phyloP scores from a whole-genome alignment of 2,329 filamentous ascomycete genomes.

The Sordariomycetes sp. region DNA sequence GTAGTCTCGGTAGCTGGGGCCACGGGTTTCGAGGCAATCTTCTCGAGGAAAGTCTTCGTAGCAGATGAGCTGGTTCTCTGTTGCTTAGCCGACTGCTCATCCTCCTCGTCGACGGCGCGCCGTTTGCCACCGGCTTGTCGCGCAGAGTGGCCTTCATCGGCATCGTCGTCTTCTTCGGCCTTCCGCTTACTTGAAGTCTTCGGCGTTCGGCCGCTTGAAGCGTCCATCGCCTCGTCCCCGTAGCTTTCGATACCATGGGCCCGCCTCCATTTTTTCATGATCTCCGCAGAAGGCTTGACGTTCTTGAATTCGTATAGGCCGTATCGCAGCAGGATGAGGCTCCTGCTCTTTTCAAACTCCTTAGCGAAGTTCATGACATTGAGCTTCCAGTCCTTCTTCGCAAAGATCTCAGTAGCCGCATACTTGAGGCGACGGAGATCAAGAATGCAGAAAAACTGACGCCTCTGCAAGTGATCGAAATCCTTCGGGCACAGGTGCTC shows the following conservation, averaged over 20 bases:
- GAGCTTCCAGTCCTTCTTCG: constrained; percentile 48
- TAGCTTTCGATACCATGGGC: constrained; percentile 38
- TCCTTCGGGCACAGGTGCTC: constrained; percentile 41
- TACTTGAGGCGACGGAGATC: constrained; percentile 49
- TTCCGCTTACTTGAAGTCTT: constrained; percentile 36
- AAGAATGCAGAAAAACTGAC: constrained; percentile 50
- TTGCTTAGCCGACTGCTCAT: constrained; percentile 35
- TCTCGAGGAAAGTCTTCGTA: constrained; percentile 43
- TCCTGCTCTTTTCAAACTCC: constrained; percentile 50
- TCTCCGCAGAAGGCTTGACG: constrained; percentile 42
- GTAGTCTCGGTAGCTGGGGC: constrained; percentile 5
- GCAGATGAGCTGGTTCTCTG: constrained; percentile 35
- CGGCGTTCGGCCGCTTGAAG: constrained; percentile 19
- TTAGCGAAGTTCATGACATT: constrained; percentile 51
- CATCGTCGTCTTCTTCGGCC: constrained; percentile 34
- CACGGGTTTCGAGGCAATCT: constrained; percentile 28
- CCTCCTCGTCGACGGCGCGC: constrained; percentile 27
- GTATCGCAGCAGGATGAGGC: constrained; percentile 46
- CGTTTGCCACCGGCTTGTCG: constrained; percentile 28
- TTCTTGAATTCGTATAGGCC: constrained; percentile 51
- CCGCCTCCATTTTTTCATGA: constrained; percentile 44
- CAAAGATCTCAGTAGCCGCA: constrained; percentile 46
- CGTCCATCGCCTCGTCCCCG: constrained; percentile 13
- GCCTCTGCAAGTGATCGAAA: constrained; percentile 43
- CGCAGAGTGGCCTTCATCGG: constrained; percentile 20